phyloP scores from a whole-genome alignment of 371 early-diverging fungal species.

The Mortierella sp. region DNA sequence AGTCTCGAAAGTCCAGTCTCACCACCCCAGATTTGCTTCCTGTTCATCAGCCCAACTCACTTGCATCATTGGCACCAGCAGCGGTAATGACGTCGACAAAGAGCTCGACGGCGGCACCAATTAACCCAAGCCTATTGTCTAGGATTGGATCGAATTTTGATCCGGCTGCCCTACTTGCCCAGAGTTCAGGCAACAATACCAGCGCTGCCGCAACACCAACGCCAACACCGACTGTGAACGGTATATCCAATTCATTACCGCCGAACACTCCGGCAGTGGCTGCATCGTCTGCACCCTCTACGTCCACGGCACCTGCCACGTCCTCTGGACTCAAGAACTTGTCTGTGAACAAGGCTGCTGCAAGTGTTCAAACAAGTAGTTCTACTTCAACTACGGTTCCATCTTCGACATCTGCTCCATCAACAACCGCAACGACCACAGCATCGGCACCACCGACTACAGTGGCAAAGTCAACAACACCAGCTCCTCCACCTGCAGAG shows the following conservation, averaged over 20 bases:
- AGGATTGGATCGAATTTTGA: conserved; percentile 54
- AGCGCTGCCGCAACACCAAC: background rate
- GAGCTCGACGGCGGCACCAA: conserved; percentile 9
- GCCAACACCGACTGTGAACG: conserved; percentile 1
- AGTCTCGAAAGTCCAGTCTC: conserved; percentile 33
- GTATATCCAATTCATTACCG: background rate
- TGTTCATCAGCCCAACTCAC: background rate
- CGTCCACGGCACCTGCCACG: background rate
- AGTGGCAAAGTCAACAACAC: background rate
- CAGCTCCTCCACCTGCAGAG: conserved; percentile 5
- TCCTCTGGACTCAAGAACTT: background rate
- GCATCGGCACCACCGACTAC: conserved; percentile 1
- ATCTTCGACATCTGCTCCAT: background rate
- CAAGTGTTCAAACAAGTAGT: background rate
- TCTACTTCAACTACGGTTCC: background rate
- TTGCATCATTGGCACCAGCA: background rate
- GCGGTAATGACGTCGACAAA: background rate
- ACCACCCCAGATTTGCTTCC: conserved; percentile 5
- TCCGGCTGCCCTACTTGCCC: conserved; percentile 29
- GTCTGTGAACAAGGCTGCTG: background rate
- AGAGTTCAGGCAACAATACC: conserved; percentile 1
- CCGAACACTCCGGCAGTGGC: background rate
- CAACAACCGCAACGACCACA: conserved; percentile 1
- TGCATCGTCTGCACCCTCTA: background rate
- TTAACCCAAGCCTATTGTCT: conserved; percentile 44